These are phyloP conservation scores for Claviceps monticola DNA, from an alignment of 2,329 filamentous ascomycete species.

Conservation along the genomic window DNA sequence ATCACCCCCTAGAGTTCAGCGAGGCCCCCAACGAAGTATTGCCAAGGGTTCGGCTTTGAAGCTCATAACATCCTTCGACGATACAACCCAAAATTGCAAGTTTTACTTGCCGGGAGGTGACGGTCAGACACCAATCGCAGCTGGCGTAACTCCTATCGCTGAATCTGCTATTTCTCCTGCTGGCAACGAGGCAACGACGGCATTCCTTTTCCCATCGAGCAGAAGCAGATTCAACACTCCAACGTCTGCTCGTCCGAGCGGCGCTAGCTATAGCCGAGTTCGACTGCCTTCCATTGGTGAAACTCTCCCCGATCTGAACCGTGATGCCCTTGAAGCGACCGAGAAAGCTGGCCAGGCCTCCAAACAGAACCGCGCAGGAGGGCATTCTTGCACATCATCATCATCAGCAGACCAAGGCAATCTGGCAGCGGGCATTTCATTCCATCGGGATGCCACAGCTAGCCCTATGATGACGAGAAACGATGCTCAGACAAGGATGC, in stretches of 20 bases:
- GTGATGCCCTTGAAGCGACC: conserved; percentile 14
- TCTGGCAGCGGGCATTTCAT: conserved; percentile 28
- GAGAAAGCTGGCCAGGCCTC: conserved; percentile 12
- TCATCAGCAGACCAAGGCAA: conserved; percentile 29
- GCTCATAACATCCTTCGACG: conserved; percentile 79
- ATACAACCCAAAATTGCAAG: conserved; percentile 45
- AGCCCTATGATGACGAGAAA: conserved; percentile 54
- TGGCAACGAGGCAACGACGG: conserved; percentile 50
- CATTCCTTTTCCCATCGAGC: conserved; percentile 52
- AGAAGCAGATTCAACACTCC: conserved; percentile 58
- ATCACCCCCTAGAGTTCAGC: conserved; percentile 55
- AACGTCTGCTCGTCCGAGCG: conserved; percentile 46
- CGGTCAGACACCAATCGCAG: conserved; percentile 61
- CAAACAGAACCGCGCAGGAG: conserved; percentile 16
- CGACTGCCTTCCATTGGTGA: conserved; percentile 71
- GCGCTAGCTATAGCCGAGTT: conserved; percentile 44
- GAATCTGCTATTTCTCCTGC: conserved; percentile 55
- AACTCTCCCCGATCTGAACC: conserved; percentile 20
- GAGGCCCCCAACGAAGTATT: conserved; percentile 46
- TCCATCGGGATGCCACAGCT: conserved; percentile 53
- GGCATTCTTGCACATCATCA: conserved; percentile 23
- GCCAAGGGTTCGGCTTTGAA: conserved; percentile 76
- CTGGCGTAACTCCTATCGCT: conserved; percentile 77
- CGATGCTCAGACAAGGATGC: conserved; percentile 45
- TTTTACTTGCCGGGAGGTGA: conserved; percentile 45